Percentiles rank a stretch among this genome's conserved stretches.
These are phyloP conservation scores for Vitis riparia DNA, from an alignment of 164 flowering plant genomes.

Conservation along the genomic window DNA sequence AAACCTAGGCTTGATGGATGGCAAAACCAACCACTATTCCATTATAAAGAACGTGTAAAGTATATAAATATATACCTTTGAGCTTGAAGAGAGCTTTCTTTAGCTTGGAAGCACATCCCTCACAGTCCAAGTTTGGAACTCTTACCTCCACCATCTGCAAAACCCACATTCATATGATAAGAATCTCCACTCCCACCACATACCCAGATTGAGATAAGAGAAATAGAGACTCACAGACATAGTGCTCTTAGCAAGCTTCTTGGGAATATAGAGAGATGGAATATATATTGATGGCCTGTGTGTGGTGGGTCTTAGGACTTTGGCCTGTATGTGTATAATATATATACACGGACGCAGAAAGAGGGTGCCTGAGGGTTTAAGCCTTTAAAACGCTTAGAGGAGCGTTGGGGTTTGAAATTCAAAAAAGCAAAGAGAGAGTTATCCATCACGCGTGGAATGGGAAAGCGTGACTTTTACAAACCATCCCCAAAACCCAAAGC, in stretches of 20 bases:
- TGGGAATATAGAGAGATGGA: background rate
- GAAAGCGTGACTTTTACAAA: constrained; percentile 13
- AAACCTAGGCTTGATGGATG: background rate
- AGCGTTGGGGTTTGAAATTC: constrained; percentile 33
- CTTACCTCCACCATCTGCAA: constrained; percentile 68
- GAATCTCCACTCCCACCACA: background rate
- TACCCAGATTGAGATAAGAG: background rate
- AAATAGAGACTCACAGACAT: constrained; percentile 35
- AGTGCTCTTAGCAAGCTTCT: background rate
- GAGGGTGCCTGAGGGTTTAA: background rate
- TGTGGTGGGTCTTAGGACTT: background rate
- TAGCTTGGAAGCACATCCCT: constrained; percentile 75
- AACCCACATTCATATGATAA: constrained; percentile 6
- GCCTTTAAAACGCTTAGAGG: background rate
- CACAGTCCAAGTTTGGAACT: constrained; percentile 76
- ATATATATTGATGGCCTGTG: background rate
- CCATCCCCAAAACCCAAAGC: constrained; percentile 1
- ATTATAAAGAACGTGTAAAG: background rate
- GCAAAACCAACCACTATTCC: background rate
- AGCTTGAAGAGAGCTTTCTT: constrained; percentile 68
- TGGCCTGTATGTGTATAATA: background rate
- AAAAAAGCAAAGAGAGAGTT: constrained; percentile 10
- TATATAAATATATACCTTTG: constrained; percentile 42
- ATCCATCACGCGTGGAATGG: constrained; percentile 36
- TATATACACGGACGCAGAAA: constrained; percentile 4